Base-by-base conservation (phyloP, 768 basidiomycete species). In the Pleurotus sapidus region DNA sequence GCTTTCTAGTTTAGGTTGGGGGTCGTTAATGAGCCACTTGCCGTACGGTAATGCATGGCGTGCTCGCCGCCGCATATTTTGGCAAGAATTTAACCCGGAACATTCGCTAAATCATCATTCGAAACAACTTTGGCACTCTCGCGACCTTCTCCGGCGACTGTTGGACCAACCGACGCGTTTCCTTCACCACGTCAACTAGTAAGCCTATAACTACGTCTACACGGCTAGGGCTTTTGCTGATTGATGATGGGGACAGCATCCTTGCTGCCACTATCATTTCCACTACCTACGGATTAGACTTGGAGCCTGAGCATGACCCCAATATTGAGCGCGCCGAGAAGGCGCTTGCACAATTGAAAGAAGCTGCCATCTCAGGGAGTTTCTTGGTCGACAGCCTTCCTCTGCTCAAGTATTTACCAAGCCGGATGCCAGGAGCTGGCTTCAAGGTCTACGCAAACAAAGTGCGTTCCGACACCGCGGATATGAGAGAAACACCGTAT, bases 311-410 rank as follows among this genome's bases (percentile, higher is more conserved):
- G 20, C 59, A 74, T 0, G 78, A 81, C 53, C 72, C 67, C 14
- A 72, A 77, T 56, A 60, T 77, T 17, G 59, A 55, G 11, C 54
- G 71, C 37, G 70, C 67, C 1, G 60, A 72, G 6, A 61, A 62
- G 5, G 62, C 62, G 14, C 61, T 69, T 55, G 27, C 46, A 5
- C 55, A 59, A 11, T 3, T 73, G n/a, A 1, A 63, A 11, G 64
- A 64, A 37, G 70, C 72, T 4, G 70, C 71, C 11, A 70, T 74
- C 59, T 68, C 71, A 30, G 76, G 77, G 17, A 64, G 65, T 0
- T 79, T 69, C 57, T 60, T 78, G 7, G 80, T 81, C 2, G 80
- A 76, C 34, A 67, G 60, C 37, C 56, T 74, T 30, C 73, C 75
- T 12, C 38, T 62, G 8, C 14, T 20, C 20, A 12, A 39, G 11